These are phyloP conservation scores for Lipomyces mesembrius DNA, from an alignment of 805 yeast species.

Conservation along the genomic window DNA sequence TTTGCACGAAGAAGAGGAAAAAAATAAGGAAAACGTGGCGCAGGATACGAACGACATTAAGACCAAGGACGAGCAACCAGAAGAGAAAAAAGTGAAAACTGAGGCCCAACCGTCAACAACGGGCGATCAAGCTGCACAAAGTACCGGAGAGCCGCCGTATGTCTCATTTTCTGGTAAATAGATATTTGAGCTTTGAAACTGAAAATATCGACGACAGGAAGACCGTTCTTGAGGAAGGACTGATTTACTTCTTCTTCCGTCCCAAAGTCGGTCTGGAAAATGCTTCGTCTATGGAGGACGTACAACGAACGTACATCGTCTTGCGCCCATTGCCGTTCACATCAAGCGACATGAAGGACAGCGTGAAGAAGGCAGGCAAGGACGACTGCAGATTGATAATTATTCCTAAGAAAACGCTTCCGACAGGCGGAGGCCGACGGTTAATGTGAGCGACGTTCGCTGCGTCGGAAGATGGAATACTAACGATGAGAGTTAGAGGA, in stretches of 20 bases:
- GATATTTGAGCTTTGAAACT: not conserved
- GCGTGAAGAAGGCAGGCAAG: not conserved
- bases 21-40: constrained; percentile 3
- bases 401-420: constrained; percentile 14
- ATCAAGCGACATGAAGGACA: constrained; percentile 5
- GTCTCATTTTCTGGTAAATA: not conserved
- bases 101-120: not conserved
- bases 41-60: not conserved
- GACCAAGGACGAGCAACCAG: not conserved
- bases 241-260: constrained; percentile 14
- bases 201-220: constrained; percentile 3
- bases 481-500: constrained; percentile 2
- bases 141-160: not conserved
- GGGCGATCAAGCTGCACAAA: not conserved
- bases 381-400: constrained; percentile 14
- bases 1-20: not conserved
- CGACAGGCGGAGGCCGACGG: constrained; percentile 8
- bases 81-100: not conserved
- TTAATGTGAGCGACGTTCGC: constrained; percentile 1
- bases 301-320: constrained; percentile 14
- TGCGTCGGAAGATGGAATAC: not conserved
- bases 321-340: constrained; percentile 14
- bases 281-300: constrained; percentile 9
- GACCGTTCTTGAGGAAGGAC: constrained; percentile 12
- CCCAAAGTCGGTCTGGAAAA: constrained; percentile 11